Conservation (phyloP, 208 protist genomes). For the Phytomonas sp. region DNA sequence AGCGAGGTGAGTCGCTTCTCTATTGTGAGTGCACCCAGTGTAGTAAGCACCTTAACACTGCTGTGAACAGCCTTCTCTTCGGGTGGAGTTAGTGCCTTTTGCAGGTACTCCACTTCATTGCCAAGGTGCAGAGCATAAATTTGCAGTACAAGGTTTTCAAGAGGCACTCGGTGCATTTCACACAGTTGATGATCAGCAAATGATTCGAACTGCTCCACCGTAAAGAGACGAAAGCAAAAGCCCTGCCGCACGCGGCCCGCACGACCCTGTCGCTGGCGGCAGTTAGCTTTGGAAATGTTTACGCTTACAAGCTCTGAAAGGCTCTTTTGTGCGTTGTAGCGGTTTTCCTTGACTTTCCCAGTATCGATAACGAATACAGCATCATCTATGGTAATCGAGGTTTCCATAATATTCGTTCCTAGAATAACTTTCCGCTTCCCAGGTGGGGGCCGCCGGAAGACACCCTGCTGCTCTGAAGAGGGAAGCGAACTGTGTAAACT, state of each 20-base stretch:
- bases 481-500: slow-evolving; percentile 92
- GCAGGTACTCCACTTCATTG: slow-evolving; percentile 84
- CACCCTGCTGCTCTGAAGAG: slow-evolving; percentile 86
- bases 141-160: slow-evolving; percentile 93
- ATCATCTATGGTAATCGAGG: slow-evolving; percentile 97
- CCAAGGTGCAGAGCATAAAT: slow-evolving; percentile 87
- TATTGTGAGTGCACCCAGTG: slow-evolving; percentile 73
- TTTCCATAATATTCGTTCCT: slow-evolving; percentile 97
- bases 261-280: slow-evolving; percentile 92
- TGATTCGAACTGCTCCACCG: slow-evolving; percentile 63
- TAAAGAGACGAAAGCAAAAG: slow-evolving; percentile 94
- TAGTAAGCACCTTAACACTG: slow-evolving; percentile 78
- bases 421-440: slow-evolving; percentile 93
- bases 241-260: slow-evolving; percentile 95
- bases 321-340: slow-evolving; percentile 79
- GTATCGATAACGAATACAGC: slow-evolving; percentile 96
- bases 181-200: slow-evolving; percentile 89
- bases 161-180: slow-evolving; percentile 94
- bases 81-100: slow-evolving; percentile 78
- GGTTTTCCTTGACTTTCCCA: slow-evolving; percentile 94
- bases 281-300: slow-evolving; percentile 92
- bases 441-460: slow-evolving; percentile 83
- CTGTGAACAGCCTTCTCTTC: slow-evolving; percentile 74
- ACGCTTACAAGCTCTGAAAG: slow-evolving; percentile 79
- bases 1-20: slow-evolving; percentile 88